Base-by-base conservation (phyloP, 139 green algal genomes). In the Marvania coccoides region DNA sequence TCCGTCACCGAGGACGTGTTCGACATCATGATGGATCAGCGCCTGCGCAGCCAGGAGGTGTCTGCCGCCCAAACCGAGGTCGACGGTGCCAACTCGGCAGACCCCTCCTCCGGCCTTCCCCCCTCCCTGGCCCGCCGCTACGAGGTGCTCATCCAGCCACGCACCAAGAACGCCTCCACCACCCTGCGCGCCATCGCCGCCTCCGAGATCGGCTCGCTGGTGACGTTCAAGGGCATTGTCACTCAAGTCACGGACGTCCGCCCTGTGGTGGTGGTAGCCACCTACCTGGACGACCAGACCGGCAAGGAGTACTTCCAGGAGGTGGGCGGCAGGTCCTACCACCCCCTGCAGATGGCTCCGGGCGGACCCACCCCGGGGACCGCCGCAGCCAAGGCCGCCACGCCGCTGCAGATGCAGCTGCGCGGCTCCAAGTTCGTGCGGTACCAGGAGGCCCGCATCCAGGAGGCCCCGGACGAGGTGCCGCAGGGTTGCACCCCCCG, bases 261-360 rank as follows among this genome's bases (percentile, higher is more conserved):
- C 70, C 93, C 93, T 0, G 61, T 95, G 69, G 70, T 97, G 2
- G 71, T 76, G 2, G 92, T 99, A 23, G 90, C 92, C 19, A 95
- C 92, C 0, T 98, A 98, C 82, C 88, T 92, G 13, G 95, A 97
- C 74, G 79, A 86, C 38, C 80, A 90, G 35, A 89, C 74, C 23
- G 92, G 89, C 3, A 88, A 83, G 55, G 90, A 98, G 77, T 81
- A 95, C n/a, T 98, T 95, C 79, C 93, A 98, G 81, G 88, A 96
- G 76, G 83, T 93, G 13, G 47, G 56, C 34, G 74, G 69, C 61
- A 31, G 80, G 45, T 78, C 70, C 6, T 98, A 94, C 79, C 93
- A 85, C 67, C 92, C 93, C 46, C 40, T 93, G 62, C 68, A 83
- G 58, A 56, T 56, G 35, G 59, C 65, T 24, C 71, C 75, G 3